Percentiles rank a stretch among this genome's conserved stretches.
These are phyloP conservation scores for Macadamia tetraphylla DNA, from an alignment of 164 flowering plant species.

Conservation along the genomic window DNA sequence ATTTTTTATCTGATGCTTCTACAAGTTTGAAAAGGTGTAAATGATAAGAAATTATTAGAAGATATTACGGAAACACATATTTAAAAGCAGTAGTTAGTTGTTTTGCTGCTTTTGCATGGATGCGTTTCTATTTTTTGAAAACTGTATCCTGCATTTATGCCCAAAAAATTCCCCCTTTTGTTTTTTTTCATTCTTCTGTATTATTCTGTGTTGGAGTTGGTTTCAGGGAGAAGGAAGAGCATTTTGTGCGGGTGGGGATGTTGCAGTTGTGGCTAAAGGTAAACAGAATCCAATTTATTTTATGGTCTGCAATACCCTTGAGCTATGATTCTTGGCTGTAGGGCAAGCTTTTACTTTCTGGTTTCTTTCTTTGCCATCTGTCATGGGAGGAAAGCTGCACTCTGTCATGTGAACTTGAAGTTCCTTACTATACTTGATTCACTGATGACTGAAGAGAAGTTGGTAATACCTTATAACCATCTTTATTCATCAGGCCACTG, in stretches of 20 bases:
- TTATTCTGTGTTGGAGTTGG: not conserved
- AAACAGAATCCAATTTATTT: not conserved
- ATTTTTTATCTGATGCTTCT: no score
- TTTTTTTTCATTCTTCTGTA: not conserved
- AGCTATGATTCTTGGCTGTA: not conserved
- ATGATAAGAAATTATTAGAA: no score
- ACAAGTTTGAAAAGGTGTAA: no score
- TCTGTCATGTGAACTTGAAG: not conserved
- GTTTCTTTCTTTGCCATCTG: not conserved
- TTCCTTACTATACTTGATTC: not conserved
- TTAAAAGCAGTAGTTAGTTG: no score
- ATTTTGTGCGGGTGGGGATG: conserved; percentile 73
- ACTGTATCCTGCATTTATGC: no score
- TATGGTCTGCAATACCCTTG: not conserved
- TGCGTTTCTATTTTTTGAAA: no score
- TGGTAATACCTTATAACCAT: conserved; percentile 4
- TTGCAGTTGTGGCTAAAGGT: conserved; percentile 51
- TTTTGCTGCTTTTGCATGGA: no score
- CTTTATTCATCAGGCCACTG: conserved; percentile 27
- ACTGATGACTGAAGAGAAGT: not conserved
- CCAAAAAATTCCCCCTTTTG: not conserved
- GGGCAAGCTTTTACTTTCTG: not conserved
- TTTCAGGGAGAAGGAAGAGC: conserved; percentile 66
- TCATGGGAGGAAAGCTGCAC: not conserved
- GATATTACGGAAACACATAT: no score